Base-by-base conservation (phyloP, 192 early-diverging fungal species). In the Coemansia sp. region DNA sequence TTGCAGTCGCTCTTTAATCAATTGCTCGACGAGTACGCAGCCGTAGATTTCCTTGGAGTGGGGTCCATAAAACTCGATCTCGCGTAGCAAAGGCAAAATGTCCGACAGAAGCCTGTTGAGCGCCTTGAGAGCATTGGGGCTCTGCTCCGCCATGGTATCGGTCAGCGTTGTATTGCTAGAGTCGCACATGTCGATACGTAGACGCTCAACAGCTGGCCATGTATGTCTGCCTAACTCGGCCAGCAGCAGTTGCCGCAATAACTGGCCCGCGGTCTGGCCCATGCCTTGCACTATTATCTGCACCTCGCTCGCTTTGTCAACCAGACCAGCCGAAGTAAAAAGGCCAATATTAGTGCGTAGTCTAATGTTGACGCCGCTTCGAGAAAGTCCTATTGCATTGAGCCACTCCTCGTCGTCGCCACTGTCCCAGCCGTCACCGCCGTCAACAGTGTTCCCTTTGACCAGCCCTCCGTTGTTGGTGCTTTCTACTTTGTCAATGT, bases 1-100 rank as follows among this genome's bases (percentile, higher is more conserved):
- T 20, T 18, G 59, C 7, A 62, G 22, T 2, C 20, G 62, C 73
- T 74, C 67, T 39, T 34, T 49, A 0, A 74, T 62, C 62, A 74
- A 39, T 38, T 6, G 15, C n/a, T 60, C 18, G 1, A 69, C 45
- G 8, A 24, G 45, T 29, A 64, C 40, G 15, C 55, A 24, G 3
- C 24, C 24, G 12, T 40, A 40, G 3, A 40, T 11, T 3, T 3
- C 2, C 3, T 40, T 9, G 3, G 39, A 40, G 39, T 40, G 10
- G 11, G 10, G 6, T 3, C 68, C 73, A 4, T 32, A n/a, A 20
- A 47, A 69, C 10, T 34, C 34, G 20, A 74, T 64, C 2, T 68
- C 47, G 4, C 49, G 66, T 47, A 74, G 18, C 1, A 58, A 18
- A 0, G 73, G 73, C 45, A 74, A 29, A 29, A 20, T 55, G 0